These are phyloP conservation scores for Nannochloris sp. DNA, from an alignment of 139 green algal species.

Conservation along the genomic window DNA sequence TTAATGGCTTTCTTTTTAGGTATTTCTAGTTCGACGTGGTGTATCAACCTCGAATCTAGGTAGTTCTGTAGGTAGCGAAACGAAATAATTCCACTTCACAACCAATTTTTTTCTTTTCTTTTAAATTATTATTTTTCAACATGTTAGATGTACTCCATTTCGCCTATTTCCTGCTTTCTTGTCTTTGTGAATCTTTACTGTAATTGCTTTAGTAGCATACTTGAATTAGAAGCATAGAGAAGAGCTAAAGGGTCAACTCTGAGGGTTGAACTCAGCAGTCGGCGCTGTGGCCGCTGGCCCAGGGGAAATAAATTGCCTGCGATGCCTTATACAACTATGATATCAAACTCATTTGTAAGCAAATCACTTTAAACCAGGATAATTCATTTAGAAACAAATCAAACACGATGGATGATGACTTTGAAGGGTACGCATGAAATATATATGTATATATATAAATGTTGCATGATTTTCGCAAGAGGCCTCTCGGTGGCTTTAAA, in stretches of 20 bases:
- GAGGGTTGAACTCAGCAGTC: too few species aligned
- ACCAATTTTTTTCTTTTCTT: not conserved
- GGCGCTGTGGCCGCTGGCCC: too few species aligned
- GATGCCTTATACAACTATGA: not conserved
- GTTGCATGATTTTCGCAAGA: too few species aligned
- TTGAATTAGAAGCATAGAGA: not conserved
- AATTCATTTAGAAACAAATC: constrained; percentile 48
- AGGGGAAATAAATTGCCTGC: too few species aligned
- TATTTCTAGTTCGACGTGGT: not conserved
- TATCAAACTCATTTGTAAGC: not conserved
- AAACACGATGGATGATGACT: constrained; percentile 39
- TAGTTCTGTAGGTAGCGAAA: too few species aligned
- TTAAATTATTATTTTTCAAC: not conserved
- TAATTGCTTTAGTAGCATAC: not conserved
- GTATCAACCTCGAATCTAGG: not conserved
- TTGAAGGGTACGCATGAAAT: constrained; percentile 6
- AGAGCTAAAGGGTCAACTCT: not conserved
- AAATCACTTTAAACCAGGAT: not conserved
- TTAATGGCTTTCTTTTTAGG: not conserved
- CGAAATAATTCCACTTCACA: not conserved
- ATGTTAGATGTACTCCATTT: too few species aligned
- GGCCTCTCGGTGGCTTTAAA: too few species aligned
- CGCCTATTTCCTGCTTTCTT: not conserved
- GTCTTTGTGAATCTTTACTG: not conserved
- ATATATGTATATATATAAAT: constrained; percentile 24